Evolutionary conservation across 1,139 yeast species (phyloP).

Genomic region (Hanseniaspora uvarum): DNA sequence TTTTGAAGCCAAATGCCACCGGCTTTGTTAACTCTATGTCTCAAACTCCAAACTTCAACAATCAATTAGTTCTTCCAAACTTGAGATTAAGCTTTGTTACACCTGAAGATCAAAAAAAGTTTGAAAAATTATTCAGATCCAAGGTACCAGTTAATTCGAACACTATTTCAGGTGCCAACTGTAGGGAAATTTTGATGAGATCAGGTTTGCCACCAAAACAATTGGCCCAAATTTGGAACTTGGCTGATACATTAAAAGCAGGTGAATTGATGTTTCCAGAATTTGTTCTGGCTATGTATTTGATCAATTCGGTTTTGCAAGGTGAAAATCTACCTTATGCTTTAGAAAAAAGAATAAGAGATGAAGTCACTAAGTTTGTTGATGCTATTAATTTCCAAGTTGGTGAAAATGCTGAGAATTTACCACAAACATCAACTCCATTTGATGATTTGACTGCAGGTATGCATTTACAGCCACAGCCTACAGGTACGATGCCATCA

Average conservation of each 20-base stretch:
- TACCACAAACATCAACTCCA: conserved; percentile 27
- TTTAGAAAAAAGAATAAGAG: conserved; percentile 61
- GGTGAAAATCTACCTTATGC: conserved; percentile 68
- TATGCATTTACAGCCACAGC: conserved; percentile 28
- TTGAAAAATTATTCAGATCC: conserved; percentile 68
- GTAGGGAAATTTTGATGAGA: conserved; percentile 67
- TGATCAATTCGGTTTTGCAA: conserved; percentile 66
- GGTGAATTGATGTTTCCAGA: conserved; percentile 87
- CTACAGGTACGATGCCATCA: conserved; percentile 32
- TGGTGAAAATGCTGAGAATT: conserved; percentile 44
- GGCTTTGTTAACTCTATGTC: conserved; percentile 34
- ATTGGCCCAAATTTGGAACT: conserved; percentile 80
- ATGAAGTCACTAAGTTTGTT: conserved; percentile 78
- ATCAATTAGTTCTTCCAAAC: conserved; percentile 45
- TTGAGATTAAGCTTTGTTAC: conserved; percentile 76
- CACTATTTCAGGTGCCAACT: conserved; percentile 66
- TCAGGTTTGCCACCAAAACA: conserved; percentile 69
- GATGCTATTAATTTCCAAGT: conserved; percentile 77
- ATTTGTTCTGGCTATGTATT: conserved; percentile 83
- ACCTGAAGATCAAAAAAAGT: conserved; percentile 73
- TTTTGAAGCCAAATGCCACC: conserved; percentile 32
- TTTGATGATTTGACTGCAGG: conserved; percentile 29
- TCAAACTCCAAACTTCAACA: conserved; percentile 32
- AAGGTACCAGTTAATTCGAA: conserved; percentile 70
- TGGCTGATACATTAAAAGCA: conserved; percentile 77